Conservation (phyloP, 768 basidiomycete genomes). For the Strobilomyces echinocephalus region DNA sequence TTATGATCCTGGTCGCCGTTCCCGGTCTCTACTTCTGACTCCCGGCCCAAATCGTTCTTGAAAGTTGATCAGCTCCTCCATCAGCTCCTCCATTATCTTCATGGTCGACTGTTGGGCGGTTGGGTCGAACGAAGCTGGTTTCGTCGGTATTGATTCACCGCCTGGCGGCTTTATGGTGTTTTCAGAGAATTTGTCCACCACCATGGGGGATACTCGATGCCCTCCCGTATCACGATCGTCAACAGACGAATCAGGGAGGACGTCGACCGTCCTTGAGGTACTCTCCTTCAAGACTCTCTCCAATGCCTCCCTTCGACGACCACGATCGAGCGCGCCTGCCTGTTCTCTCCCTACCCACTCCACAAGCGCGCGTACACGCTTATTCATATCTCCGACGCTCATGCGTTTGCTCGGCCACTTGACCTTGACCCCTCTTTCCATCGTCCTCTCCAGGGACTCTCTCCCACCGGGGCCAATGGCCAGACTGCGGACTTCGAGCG, state of each 20-base stretch:
- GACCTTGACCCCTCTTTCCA: slow-evolving; percentile 79
- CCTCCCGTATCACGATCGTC: slow-evolving; percentile 14
- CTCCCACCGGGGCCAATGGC: slow-evolving; percentile 40
- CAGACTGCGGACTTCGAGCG: slow-evolving; percentile 61
- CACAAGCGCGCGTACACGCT: slow-evolving; percentile 82
- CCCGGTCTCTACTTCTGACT: slow-evolving; percentile 48
- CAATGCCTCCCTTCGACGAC: slow-evolving; percentile 63
- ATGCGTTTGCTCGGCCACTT: slow-evolving; percentile 92
- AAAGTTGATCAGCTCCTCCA: slow-evolving; percentile 83
- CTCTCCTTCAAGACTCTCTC: slow-evolving; percentile 43
- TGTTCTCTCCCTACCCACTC: slow-evolving; percentile 94
- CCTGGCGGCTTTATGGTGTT: slow-evolving; percentile 12
- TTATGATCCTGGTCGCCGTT: slow-evolving; percentile 40
- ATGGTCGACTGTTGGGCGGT: slow-evolving; percentile 44
- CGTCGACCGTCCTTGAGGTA: slow-evolving; percentile 6
- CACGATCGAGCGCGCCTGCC: slow-evolving; percentile 67
- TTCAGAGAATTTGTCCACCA: slow-evolving; percentile 25
- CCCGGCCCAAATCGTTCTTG: slow-evolving; percentile 81
- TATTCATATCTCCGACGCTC: slow-evolving; percentile 98
- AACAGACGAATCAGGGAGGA: slow-evolving; percentile 5
- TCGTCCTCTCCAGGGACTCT: slow-evolving; percentile 55
- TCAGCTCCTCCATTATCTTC: slow-evolving; percentile 86
- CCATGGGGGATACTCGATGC: slow-evolving; percentile 30
- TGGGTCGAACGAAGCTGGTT: slow-evolving; percentile 5
- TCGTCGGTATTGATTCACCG: slow-evolving; percentile 8